Base-by-base conservation (phyloP, 2,329 filamentous ascomycete genomes). In the Trichoderma sp. region DNA sequence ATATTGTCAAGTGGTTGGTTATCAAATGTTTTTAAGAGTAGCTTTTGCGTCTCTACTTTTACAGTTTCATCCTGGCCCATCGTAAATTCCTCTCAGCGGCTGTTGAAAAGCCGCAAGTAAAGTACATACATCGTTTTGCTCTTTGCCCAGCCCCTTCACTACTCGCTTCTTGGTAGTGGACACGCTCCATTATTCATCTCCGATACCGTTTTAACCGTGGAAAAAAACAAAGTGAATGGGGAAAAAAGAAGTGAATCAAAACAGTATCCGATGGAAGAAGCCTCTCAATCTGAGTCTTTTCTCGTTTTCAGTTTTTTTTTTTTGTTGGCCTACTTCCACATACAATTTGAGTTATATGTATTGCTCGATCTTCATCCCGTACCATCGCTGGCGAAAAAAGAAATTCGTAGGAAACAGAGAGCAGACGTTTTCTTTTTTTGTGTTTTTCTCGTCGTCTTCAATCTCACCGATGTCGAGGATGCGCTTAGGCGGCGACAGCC, bases 401-500 rank as follows among this genome's bases (percentile, higher is more conserved):
- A 34, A 34, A 17, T 17, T 39, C 30, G 36, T 63, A 63, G 47
- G 5, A 39, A 43, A 26, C 57, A 34, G 61, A 47, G 17, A 68
- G 26, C 12, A n/a, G n/a, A 61, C 30, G 32, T 62, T 39, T 57
- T 61, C 6, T 61, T 23, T 67, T 59, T 43, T 65, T 59, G 28
- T 26, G 11, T 57, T 53, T 65, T 59, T 34, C 53, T 26, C 47
- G 9, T 55, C 30, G 26, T 50, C 3, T 30, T 43, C 28, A 17
- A 12, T 15, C 28, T 55, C 63, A 57, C 62, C 55, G 11, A 13
- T 15, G 15, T 32, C 11, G 34, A 55, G 6, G 59, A 59, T 32
- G 34, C 36, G 50, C 36, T 77, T 76, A 79, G 70, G 78, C 74
- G 20, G 77, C 72, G 53, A 79, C 73, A 28, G 83, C 80, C 71